Evolutionary conservation across 2,329 filamentous ascomycete genomes (phyloP), one percentile per base, ranked within the genome.

Genomic region (Ceratocystis papillata): DNA sequence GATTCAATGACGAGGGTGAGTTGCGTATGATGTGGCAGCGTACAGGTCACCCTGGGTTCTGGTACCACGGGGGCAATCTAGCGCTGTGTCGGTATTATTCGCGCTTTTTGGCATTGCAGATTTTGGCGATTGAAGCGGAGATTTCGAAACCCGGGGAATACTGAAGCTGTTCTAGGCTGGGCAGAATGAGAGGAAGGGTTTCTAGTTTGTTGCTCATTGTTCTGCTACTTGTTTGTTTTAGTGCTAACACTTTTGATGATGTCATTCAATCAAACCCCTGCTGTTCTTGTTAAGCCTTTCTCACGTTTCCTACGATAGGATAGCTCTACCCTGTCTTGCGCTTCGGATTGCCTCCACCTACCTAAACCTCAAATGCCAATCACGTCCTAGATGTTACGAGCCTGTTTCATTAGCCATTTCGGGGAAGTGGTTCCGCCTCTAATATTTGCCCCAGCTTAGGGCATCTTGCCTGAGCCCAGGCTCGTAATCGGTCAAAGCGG

Each of bases 41-140:
- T 20, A 85, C 79, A 25, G 84, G 84, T 0, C 83, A 87, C 65
- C 82, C 82, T 0, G 83, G 84, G 0, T 83, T 88, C 67, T 88
- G 84, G 85, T 83, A 83, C 69, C 83, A 86, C 69, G 84, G 83
- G 0, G 85, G 86, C 0, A 87, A 86, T 68, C 71, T 88, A 46
- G 83, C 83, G 0, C 73, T 87, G 63, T 86, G 83, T 67, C 77
- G 85, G 17, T 83, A 83, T 55, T 87, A 79, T 69, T 87, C 84
- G 0, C 79, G 78, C 57, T 64, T 81, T 1, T 66, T 83, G 67
- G 81, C 80, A 0, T 69, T 83, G 63, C 81, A 82, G 73, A 81
- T 83, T 61, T 79, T 80, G 72, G 81, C 71, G 0, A 65, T 75
- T 0, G 76, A 78, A 68, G 75, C 72, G n/a, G 75, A 74, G 0